Evolutionary conservation across 2,329 filamentous ascomycete species (phyloP).

Genomic region (Colletotrichum eremochloae): DNA sequence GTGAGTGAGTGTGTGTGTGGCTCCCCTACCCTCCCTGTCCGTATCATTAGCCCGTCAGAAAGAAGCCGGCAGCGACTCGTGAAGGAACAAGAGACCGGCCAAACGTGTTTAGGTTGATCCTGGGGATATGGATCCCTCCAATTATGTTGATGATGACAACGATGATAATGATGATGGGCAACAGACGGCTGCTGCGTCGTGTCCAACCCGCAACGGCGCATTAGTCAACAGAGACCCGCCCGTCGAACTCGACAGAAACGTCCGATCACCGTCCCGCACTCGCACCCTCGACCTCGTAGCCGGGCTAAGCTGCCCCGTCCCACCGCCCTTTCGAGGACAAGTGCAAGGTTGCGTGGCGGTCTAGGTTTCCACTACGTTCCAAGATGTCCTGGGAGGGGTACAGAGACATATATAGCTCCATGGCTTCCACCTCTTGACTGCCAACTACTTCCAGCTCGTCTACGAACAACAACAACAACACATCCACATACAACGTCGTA

Average conservation of each 20-base stretch:
- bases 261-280: constrained; percentile 24
- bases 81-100: neutral
- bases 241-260: constrained; percentile 40
- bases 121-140: neutral
- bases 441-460: neutral
- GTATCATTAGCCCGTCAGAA: neutral
- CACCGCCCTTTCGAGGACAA: constrained; percentile 34
- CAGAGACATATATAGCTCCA: constrained; percentile 19
- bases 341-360: constrained; percentile 6
- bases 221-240: constrained; percentile 37
- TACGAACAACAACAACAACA: neutral
- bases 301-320: neutral
- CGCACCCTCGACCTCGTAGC: neutral
- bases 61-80: neutral
- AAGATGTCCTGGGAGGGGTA: neutral
- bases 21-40: neutral
- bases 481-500: neutral
- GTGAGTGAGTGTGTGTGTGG: neutral
- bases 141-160: neutral
- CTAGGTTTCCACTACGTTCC: neutral
- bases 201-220: constrained; percentile 23
- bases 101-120: neutral
- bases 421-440: neutral
- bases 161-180: neutral
- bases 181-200: neutral